A percentile compares a stretch with the other conserved stretches of the same genome.
Evolutionary conservation across 2,329 filamentous ascomycete genomes (phyloP).

Genomic region (Xylariaceae sp.): DNA sequence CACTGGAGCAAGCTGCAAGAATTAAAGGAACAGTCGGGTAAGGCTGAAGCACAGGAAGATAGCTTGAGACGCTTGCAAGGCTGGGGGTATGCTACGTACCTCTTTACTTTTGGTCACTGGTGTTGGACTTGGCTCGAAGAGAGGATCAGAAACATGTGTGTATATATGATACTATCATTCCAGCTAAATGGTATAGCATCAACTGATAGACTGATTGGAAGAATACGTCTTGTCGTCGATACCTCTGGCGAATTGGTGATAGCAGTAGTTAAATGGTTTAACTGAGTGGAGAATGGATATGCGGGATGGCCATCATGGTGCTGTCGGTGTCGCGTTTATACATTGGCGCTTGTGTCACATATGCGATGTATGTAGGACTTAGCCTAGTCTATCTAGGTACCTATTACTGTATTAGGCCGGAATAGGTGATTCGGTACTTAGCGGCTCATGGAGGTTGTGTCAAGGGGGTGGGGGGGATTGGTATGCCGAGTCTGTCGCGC

Average conservation of each 20-base stretch:
- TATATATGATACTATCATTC: slow-evolving; percentile 1
- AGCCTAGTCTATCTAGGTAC: no score
- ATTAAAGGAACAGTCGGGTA: neutral
- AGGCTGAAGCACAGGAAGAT: neutral
- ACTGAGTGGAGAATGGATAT: no score
- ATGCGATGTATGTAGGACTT: no score
- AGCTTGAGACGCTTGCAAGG: slow-evolving; percentile 3
- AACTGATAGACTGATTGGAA: neutral
- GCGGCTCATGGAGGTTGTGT: no score
- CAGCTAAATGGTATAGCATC: neutral
- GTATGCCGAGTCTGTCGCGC: no score
- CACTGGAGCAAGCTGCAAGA: neutral
- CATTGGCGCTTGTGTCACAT: no score
- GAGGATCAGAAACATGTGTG: slow-evolving; percentile 22
- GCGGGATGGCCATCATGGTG: no score
- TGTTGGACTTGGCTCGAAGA: neutral
- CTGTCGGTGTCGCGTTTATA: no score
- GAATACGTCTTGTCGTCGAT: neutral
- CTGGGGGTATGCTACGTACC: slow-evolving; percentile 9
- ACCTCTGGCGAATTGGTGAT: neutral
- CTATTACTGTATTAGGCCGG: no score
- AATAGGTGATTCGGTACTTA: no score
- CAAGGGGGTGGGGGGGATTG: no score
- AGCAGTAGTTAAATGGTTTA: neutral
- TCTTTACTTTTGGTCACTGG: slow-evolving; percentile 11